Evolutionary conservation across 331 rosid genomes (phyloP), one percentile per base, ranked within the genome.

Genomic region (Spiraea crenata): DNA sequence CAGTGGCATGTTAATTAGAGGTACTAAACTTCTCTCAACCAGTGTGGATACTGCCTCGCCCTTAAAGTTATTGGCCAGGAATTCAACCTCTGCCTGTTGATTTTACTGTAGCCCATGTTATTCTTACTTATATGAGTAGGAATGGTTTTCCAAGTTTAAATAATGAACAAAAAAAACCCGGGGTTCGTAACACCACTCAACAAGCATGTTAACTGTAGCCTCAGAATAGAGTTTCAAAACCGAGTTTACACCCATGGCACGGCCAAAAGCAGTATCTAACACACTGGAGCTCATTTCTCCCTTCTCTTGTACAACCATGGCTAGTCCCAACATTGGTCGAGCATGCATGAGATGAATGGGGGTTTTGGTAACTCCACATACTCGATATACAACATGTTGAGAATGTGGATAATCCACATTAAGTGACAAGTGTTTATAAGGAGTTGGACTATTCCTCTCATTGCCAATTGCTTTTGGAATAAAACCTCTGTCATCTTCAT

Each of bases 201-300:
- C 84, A 45, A 89, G 74, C 86, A 91, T 82, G 69, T 79, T 79
- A 74, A 89, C 72, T 42, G 93, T 85, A 57, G 86, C 92, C 69
- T 88, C 97, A 5, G 92, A 88, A 75, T 20, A 51, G 34, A 60
- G 59, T 19, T 73, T 17, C 70, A 39, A 61, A 76, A 79, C 79
- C 65, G 81, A 79, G 68, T 72, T 72, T 65, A 54, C 50, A 50
- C 76, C 74, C 16, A 14, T 7, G 54, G 49, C 62, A 64, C 74
- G 80, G 79, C 59, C 78, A 40, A 48, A 31, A 69, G 62, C 67
- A 17, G 59, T 64, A 74, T 42, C 62, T 31, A 84, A 61, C 75
- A 62, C 71, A 48, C 52, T 64, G 63, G 84, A 83, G 69, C 7
- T 77, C 51, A 63, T 63, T 34, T 62, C 56, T 40, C 55, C 79